Evolutionary conservation across 2,329 filamentous ascomycete genomes (phyloP).

Genomic region (Nakataea oryzae): DNA sequence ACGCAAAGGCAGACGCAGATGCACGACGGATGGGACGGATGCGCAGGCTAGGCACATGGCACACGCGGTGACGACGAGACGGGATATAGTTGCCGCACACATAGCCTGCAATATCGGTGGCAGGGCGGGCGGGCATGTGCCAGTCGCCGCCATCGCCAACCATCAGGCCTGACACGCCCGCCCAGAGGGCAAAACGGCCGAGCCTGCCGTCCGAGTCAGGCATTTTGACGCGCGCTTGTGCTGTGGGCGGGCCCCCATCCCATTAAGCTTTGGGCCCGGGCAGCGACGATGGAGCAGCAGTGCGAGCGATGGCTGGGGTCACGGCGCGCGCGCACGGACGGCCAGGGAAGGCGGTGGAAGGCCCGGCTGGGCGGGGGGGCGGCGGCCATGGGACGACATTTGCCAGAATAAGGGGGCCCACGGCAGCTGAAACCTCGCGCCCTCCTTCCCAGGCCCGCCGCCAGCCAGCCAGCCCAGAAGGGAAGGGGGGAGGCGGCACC

Average conservation of each 20-base stretch:
- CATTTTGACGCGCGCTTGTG: neutral
- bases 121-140: neutral
- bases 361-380: too few species aligned
- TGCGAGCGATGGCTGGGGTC: neutral
- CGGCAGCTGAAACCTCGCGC: neutral
- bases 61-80: neutral
- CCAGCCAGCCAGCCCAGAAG: neutral
- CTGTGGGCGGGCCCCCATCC: neutral
- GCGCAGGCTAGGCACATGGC: too few species aligned
- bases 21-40: neutral
- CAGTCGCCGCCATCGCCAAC: neutral
- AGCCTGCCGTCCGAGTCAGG: neutral
- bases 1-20: too few species aligned
- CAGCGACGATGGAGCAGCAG: too few species aligned
- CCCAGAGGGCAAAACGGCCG: neutral
- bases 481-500: neutral
- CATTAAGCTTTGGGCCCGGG: neutral
- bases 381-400: neutral
- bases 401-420: neutral
- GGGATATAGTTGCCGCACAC: neutral
- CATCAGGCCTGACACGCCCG: neutral
- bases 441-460: too few species aligned
- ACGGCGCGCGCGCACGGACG: neutral
- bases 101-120: neutral
- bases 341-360: neutral